phyloP scores from a whole-genome alignment of 2,329 filamentous ascomycete genomes.

The Aspergillus sp. region DNA sequence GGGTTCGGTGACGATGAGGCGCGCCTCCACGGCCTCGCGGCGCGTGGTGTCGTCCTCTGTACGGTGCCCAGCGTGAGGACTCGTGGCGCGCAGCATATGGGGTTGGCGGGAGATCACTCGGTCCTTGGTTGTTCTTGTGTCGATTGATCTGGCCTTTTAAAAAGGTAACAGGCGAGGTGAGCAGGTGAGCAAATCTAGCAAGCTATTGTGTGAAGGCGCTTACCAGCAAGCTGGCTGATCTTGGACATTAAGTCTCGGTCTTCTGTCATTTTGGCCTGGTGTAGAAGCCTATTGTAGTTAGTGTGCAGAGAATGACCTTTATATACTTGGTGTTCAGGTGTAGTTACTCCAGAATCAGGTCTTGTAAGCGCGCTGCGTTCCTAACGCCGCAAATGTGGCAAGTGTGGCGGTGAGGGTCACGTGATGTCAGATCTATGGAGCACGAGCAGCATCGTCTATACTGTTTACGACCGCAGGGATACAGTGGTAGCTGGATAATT shows the following conservation, averaged over 20 bases:
- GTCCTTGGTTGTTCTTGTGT: conserved; percentile 51
- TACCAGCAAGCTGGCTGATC: conserved; percentile 52
- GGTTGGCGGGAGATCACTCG: conserved; percentile 25
- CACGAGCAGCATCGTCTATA: no score
- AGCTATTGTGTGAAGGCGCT: conserved; percentile 11
- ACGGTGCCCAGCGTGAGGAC: conserved; percentile 35
- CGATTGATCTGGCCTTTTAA: conserved; percentile 66
- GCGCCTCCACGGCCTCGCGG: conserved; percentile 23
- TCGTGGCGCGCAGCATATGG: conserved; percentile 22
- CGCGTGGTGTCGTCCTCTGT: conserved; percentile 32
- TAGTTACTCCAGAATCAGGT: no score
- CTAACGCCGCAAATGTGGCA: neutral
- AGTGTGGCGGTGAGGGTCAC: conserved; percentile 1
- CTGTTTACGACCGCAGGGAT: no score
- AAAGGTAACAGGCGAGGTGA: conserved; percentile 15
- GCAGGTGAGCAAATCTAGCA: conserved; percentile 32
- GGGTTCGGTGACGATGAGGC: conserved; percentile 49
- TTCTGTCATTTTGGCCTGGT: conserved; percentile 40
- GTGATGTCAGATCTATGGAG: neutral
- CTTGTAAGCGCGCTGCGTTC: no score
- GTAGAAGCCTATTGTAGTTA: neutral
- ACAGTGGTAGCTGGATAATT: no score
- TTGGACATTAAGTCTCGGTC: conserved; percentile 48
- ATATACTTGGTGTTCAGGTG: neutral
- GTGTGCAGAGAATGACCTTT: neutral